These are phyloP conservation scores for Pythium diclinum DNA, from an alignment of 352 stramenopile genomes.

Conservation along the genomic window DNA sequence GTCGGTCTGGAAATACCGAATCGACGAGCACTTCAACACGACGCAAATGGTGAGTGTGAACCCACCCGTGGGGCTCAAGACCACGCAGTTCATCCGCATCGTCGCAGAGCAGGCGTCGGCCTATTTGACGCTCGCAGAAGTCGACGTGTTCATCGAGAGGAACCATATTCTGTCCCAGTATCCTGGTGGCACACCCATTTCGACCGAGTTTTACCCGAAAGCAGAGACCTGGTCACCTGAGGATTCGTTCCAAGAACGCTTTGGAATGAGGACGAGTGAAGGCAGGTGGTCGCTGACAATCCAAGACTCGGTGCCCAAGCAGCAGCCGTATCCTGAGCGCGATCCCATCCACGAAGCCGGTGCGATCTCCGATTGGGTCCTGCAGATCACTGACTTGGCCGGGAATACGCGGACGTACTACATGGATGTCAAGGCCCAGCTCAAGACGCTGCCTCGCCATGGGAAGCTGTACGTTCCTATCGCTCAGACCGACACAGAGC, in stretches of 20 bases:
- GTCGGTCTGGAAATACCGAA: constrained; percentile 44
- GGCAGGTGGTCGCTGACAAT: constrained; percentile 63
- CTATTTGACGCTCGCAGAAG: constrained; percentile 63
- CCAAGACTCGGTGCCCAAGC: constrained; percentile 28
- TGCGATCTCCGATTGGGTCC: constrained; percentile 68
- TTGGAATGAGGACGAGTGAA: constrained; percentile 45
- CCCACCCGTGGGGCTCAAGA: constrained; percentile 35
- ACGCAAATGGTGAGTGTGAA: constrained; percentile 41
- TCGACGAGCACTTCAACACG: constrained; percentile 29
- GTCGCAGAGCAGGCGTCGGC: constrained; percentile 39
- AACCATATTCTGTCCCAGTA: constrained; percentile 61
- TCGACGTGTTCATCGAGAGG: constrained; percentile 64
- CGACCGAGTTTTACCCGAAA: constrained; percentile 42
- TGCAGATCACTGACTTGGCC: constrained; percentile 62
- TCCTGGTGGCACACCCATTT: constrained; percentile 45
- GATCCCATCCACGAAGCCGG: constrained; percentile 36
- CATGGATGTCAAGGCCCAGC: constrained; percentile 59
- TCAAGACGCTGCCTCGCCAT: constrained; percentile 68
- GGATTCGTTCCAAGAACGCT: constrained; percentile 52
- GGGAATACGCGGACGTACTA: constrained; percentile 51
- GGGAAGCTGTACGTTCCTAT: constrained; percentile 57
- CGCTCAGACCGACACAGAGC: constrained; percentile 53
- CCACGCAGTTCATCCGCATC: constrained; percentile 64
- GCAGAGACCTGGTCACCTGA: constrained; percentile 57
- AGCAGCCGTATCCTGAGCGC: neutral